Evolutionary conservation across 1,284 basidiomycete species (phyloP).

Genomic region (Wallemia hederae): DNA sequence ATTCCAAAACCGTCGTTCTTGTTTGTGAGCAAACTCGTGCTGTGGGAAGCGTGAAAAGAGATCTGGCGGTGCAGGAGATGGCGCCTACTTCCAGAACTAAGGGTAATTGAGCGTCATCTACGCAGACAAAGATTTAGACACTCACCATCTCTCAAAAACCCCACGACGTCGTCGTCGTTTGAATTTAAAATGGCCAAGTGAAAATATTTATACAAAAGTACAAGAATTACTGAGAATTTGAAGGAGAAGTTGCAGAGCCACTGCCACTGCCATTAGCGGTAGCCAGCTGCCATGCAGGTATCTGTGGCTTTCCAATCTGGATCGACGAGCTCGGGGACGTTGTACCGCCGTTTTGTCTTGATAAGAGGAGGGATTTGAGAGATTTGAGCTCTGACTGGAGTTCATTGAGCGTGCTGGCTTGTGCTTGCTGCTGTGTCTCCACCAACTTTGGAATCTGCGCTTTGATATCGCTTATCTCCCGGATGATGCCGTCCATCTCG

Average conservation of each 20-base stretch:
- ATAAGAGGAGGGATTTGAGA: slow-evolving; percentile 68
- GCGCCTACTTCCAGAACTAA: neutral
- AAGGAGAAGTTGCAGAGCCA: too few species aligned
- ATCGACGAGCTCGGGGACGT: slow-evolving; percentile 16
- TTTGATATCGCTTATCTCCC: slow-evolving; percentile 65
- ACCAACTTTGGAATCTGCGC: slow-evolving; percentile 81
- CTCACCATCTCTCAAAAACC: neutral
- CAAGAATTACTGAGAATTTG: neutral
- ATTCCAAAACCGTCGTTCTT: neutral
- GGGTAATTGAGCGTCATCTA: neutral
- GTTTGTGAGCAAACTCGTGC: neutral
- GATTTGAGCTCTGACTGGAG: slow-evolving; percentile 86
- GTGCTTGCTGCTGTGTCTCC: slow-evolving; percentile 28
- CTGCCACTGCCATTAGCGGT: neutral
- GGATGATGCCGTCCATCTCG: slow-evolving; percentile 70
- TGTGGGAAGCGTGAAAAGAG: neutral
- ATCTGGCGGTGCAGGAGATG: neutral
- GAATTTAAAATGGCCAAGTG: neutral
- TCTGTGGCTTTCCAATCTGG: slow-evolving; percentile 30
- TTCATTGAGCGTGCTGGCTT: slow-evolving; percentile 33
- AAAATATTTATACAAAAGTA: neutral
- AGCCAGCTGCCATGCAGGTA: slow-evolving; percentile 60
- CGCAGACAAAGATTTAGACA: neutral
- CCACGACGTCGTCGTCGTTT: neutral
- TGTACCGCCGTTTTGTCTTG: slow-evolving; percentile 23